These are phyloP conservation scores for Syncephalastrum monosporum DNA, from an alignment of 371 early-diverging fungal genomes.

Conservation along the genomic window DNA sequence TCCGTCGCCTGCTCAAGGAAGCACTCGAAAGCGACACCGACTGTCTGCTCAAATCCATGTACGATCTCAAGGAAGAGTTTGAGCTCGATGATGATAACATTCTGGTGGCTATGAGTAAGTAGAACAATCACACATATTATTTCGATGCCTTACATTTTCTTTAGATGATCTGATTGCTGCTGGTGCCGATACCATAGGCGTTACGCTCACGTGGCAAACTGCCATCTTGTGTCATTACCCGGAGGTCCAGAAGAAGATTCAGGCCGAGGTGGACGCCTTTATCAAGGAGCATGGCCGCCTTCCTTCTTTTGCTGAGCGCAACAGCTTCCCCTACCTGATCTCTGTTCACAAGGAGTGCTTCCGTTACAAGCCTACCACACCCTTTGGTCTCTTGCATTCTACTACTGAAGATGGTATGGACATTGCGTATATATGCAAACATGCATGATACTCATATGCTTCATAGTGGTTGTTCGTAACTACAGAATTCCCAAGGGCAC, in stretches of 20 bases:
- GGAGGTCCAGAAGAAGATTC: constrained; percentile 14
- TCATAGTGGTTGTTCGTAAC: constrained; percentile 12
- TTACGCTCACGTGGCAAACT: constrained; percentile 8
- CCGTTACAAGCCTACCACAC: constrained; percentile 7
- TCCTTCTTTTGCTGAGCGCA: constrained; percentile 13
- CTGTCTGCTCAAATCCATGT: constrained; percentile 10
- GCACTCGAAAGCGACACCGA: not conserved
- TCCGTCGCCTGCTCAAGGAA: not conserved
- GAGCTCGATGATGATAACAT: constrained; percentile 13
- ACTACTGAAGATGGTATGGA: constrained; percentile 11
- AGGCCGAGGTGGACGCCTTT: constrained; percentile 8
- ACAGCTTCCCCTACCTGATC: constrained; percentile 8
- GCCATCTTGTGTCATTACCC: constrained; percentile 12
- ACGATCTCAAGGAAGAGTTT: constrained; percentile 8
- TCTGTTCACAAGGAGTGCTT: constrained; percentile 16
- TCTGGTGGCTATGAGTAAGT: constrained; percentile 14
- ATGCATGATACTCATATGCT: no score
- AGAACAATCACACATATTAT: not conserved
- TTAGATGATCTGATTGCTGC: constrained; percentile 13
- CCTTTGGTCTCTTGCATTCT: constrained; percentile 8
- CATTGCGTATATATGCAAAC: no score
- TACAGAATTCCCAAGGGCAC: constrained; percentile 31
- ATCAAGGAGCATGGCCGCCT: constrained; percentile 5
- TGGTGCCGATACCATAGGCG: constrained; percentile 10
- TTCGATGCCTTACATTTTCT: not conserved